Evolutionary conservation across 2,329 filamentous ascomycete species (phyloP).

Genomic region (Chrysoporthe cubensis): DNA sequence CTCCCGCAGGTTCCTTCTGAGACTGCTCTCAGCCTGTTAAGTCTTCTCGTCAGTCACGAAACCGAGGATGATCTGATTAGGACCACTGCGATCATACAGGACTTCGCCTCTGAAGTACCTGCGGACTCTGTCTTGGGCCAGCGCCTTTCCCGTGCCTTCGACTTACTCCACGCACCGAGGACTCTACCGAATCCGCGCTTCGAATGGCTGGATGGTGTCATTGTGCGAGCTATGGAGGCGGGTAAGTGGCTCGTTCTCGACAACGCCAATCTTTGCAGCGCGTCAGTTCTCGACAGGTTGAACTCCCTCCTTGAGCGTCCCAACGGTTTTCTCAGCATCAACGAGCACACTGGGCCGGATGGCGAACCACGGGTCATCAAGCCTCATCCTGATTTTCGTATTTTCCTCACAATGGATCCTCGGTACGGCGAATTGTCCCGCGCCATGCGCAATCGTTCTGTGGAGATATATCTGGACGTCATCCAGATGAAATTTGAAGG

Average conservation of each 20-base stretch:
- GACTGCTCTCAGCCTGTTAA: conserved; percentile 49
- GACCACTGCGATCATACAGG: conserved; percentile 45
- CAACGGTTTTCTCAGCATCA: conserved; percentile 84
- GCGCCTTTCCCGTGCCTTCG: conserved; percentile 52
- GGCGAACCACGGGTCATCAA: conserved; percentile 79
- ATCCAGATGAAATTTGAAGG: conserved; percentile 39
- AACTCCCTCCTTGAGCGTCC: conserved; percentile 89
- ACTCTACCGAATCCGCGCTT: conserved; percentile 77
- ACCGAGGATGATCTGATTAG: conserved; percentile 45
- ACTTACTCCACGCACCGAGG: conserved; percentile 56
- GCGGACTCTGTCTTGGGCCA: conserved; percentile 49
- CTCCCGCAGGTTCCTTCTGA: conserved; percentile 42
- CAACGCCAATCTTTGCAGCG: conserved; percentile 95
- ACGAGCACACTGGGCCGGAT: conserved; percentile 84
- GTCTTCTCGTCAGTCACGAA: conserved; percentile 49
- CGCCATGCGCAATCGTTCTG: conserved; percentile 93
- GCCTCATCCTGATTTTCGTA: conserved; percentile 84
- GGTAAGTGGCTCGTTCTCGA: conserved; percentile 95
- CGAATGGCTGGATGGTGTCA: conserved; percentile 93
- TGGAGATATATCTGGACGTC: conserved; percentile 79
- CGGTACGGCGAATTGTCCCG: conserved; percentile 90
- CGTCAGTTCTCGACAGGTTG: conserved; percentile 89
- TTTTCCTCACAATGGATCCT: conserved; percentile 93
- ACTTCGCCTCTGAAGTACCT: conserved; percentile 47
- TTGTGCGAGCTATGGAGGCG: conserved; percentile 82